These are phyloP conservation scores for Candida maris DNA, from an alignment of 805 yeast genomes.

Conservation along the genomic window DNA sequence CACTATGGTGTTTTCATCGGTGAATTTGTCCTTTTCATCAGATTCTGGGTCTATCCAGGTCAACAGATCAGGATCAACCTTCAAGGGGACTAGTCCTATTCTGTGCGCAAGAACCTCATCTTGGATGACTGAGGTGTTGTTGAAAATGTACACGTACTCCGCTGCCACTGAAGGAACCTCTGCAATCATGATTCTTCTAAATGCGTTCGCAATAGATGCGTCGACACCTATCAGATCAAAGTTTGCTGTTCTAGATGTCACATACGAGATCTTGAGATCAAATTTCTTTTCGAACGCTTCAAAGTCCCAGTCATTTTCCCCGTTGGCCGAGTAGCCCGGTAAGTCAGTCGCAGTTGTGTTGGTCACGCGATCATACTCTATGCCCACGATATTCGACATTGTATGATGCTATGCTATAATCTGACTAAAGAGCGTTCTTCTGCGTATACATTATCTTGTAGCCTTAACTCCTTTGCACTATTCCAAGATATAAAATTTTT, in stretches of 20 bases:
- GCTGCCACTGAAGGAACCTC: constrained; percentile 97
- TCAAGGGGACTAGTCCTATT: constrained; percentile 87
- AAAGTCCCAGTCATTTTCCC: constrained; percentile 75
- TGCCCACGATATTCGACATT: constrained; percentile 65
- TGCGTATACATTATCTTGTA: too few relatives aligned
- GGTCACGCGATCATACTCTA: constrained; percentile 87
- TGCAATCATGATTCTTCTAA: constrained; percentile 93
- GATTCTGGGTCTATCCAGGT: constrained; percentile 72
- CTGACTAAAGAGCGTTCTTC: too few relatives aligned
- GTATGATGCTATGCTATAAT: too few relatives aligned
- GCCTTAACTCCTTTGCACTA: too few relatives aligned
- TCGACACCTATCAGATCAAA: constrained; percentile 86
- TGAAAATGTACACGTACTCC: constrained; percentile 84
- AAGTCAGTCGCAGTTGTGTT: constrained; percentile 87
- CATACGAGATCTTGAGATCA: constrained; percentile 61
- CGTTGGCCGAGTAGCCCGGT: constrained; percentile 72
- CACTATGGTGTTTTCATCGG: constrained; percentile 87
- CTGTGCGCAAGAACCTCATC: constrained; percentile 97
- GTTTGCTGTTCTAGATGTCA: constrained; percentile 68
- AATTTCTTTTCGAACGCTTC: constrained; percentile 70
- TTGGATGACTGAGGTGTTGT: constrained; percentile 94
- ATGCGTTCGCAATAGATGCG: constrained; percentile 92
- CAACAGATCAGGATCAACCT: constrained; percentile 84
- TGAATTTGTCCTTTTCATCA: constrained; percentile 67
- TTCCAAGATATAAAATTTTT: too few relatives aligned